Evolutionary conservation across 2,329 filamentous ascomycete species (phyloP).

Genomic region (Alternaria sp.): DNA sequence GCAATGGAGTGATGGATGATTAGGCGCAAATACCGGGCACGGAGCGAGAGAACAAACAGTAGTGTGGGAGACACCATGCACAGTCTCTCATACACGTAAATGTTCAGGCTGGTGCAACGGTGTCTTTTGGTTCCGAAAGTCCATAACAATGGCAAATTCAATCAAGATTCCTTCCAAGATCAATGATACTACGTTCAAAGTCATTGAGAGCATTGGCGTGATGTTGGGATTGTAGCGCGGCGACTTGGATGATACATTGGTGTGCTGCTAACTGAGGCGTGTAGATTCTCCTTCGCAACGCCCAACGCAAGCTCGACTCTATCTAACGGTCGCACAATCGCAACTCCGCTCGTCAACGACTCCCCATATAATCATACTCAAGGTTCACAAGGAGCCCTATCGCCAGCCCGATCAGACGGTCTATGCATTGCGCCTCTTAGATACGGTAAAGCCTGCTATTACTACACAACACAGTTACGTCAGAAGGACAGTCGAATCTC

Average conservation of each 20-base stretch:
- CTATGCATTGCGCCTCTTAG: neutral
- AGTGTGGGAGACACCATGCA: constrained; percentile 39
- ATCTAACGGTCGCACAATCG: neutral
- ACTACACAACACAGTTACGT: neutral
- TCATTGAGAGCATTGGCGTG: constrained; percentile 3
- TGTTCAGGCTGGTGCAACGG: constrained; percentile 50
- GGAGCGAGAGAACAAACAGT: constrained; percentile 42
- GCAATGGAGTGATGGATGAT: constrained; percentile 37
- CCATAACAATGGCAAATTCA: constrained; percentile 49
- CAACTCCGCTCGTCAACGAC: neutral
- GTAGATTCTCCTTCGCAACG: neutral
- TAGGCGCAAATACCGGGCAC: constrained; percentile 41
- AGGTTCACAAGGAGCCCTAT: neutral
- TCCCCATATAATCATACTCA: neutral
- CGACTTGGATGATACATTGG: neutral
- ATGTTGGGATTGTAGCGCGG: constrained; percentile 1
- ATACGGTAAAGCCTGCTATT: neutral
- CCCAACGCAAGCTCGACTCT: neutral
- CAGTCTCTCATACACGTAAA: constrained; percentile 43
- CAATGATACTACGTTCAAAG: constrained; percentile 49
- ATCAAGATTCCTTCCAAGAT: constrained; percentile 52
- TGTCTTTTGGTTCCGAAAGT: constrained; percentile 50
- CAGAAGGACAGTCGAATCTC: neutral
- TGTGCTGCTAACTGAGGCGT: neutral
- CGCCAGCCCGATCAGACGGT: neutral